Evolutionary conservation across 768 basidiomycete species (phyloP).

Genomic region (Peribolospora baueri): DNA sequence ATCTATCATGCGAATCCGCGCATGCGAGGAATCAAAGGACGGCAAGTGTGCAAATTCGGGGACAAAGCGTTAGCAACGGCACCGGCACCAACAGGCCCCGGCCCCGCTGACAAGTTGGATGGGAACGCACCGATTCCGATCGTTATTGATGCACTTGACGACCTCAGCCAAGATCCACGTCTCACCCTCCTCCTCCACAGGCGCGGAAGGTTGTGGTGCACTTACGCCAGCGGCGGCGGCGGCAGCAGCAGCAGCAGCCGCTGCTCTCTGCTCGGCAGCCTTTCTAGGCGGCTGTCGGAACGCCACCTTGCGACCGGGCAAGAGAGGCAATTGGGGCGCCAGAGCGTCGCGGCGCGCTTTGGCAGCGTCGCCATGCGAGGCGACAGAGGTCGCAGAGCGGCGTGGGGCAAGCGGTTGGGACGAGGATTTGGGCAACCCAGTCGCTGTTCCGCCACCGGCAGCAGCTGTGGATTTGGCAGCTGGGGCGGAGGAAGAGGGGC

Average conservation of each 20-base stretch:
- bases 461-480: background rate
- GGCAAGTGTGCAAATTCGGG: too few species aligned
- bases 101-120: too few species aligned
- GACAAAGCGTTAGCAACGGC: too few species aligned
- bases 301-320: conserved; percentile 19
- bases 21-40: too few species aligned
- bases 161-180: conserved; percentile 23
- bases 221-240: background rate
- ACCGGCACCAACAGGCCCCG: too few species aligned
- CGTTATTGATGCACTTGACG: conserved; percentile 15
- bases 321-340: conserved; percentile 20
- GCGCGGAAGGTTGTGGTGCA: background rate
- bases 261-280: background rate
- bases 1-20: conserved; percentile 9
- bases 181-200: conserved; percentile 11
- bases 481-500: background rate
- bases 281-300: conserved; percentile 16
- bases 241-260: background rate
- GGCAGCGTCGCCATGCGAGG: conserved; percentile 6
- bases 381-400: too few species aligned
- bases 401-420: too few species aligned
- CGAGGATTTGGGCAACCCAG: too few species aligned
- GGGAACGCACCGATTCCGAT: conserved; percentile 17
- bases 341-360: conserved; percentile 14
- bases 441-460: background rate